Conservation (phyloP, 23 red algal species). For the Gracilaria gracilis region DNA sequence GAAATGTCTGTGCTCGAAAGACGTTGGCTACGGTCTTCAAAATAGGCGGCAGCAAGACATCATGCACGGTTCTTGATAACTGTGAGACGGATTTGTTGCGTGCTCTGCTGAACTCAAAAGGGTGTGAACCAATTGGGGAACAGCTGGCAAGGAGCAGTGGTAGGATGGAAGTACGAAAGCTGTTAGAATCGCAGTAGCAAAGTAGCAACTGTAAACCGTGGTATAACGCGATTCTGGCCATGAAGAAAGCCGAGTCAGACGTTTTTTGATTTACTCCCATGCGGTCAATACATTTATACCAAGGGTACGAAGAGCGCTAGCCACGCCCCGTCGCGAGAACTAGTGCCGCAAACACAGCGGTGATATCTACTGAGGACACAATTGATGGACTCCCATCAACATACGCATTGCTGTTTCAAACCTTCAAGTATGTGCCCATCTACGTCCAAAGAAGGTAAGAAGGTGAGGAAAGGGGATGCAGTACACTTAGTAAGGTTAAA, state of each 20-base stretch:
- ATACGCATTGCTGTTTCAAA: too few species aligned
- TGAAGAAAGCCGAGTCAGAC: not conserved
- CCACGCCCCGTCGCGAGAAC: too few species aligned
- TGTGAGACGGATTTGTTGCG: constrained; percentile 28
- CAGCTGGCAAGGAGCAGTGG: constrained; percentile 24
- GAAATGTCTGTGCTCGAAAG: constrained; percentile 40
- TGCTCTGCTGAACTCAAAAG: not conserved
- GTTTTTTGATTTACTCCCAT: too few species aligned
- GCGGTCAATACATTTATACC: too few species aligned
- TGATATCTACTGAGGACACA: too few species aligned
- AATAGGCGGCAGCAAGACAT: constrained; percentile 26
- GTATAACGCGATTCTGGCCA: not conserved
- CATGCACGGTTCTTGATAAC: constrained; percentile 23
- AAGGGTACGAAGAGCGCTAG: too few species aligned
- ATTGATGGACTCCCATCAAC: too few species aligned
- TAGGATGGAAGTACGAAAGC: constrained; percentile 2
- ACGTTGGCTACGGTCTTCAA: constrained; percentile 63
- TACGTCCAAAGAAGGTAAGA: too few species aligned
- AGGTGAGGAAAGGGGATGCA: too few species aligned
- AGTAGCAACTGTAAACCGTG: not conserved
- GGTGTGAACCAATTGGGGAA: constrained; percentile 12
- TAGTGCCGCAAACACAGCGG: too few species aligned
- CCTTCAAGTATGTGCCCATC: too few species aligned
- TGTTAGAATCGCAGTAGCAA: not conserved
- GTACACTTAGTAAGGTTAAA: too few species aligned